phyloP scores from a whole-genome alignment of 2,329 filamentous ascomycete species.

The Fusarium chaquense region DNA sequence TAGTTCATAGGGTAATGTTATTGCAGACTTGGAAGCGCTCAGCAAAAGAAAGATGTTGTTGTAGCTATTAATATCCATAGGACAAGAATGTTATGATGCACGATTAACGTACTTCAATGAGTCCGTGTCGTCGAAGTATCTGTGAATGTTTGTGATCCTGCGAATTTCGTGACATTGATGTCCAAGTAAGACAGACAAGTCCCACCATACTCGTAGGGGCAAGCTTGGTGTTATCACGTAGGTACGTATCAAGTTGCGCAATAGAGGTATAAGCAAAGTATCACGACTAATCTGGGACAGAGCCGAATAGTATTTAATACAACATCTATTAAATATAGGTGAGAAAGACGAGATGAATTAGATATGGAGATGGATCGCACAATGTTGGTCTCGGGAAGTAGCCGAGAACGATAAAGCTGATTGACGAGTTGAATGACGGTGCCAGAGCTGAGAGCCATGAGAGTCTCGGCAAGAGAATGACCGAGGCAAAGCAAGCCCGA shows the following conservation, averaged over 20 bases:
- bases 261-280: background rate
- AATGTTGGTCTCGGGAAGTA: slow-evolving; percentile 35
- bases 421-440: background rate
- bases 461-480: slow-evolving; percentile 30
- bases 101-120: background rate
- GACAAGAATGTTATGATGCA: slow-evolving; percentile 23
- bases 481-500: slow-evolving; percentile 35
- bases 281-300: background rate
- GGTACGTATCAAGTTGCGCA: no score
- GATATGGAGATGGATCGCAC: background rate
- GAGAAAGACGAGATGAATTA: background rate
- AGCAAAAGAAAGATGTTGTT: slow-evolving; percentile 12
- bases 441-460: background rate
- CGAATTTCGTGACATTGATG: background rate
- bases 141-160: background rate
- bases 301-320: background rate
- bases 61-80: slow-evolving; percentile 5
- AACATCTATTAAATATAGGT: background rate
- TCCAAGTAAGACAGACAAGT: background rate
- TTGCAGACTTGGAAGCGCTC: slow-evolving; percentile 21
- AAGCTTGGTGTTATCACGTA: background rate
- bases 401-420: slow-evolving; percentile 25
- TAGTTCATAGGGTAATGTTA: slow-evolving; percentile 32
- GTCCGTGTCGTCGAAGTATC: background rate
- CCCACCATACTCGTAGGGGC: background rate